These are phyloP conservation scores for Zopfochytrium polystomum DNA, from an alignment of 371 early-diverging fungal species.

Conservation along the genomic window DNA sequence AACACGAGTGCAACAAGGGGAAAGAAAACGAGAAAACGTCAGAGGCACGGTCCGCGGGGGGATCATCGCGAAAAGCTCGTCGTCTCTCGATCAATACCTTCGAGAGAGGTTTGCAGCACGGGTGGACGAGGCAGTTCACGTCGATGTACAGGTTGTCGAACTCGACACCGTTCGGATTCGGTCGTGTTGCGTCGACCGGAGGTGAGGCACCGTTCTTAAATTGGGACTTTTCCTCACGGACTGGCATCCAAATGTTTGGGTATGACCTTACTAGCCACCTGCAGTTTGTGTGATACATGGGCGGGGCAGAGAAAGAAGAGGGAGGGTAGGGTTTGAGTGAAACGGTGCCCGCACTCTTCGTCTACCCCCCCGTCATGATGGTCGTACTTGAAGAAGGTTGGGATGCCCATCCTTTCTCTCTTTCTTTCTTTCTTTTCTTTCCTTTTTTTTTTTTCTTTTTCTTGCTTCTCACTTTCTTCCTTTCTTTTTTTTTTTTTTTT, in stretches of 20 bases:
- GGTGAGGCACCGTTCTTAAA: slow-evolving; percentile 67
- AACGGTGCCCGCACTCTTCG: too few relatives aligned
- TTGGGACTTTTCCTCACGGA: slow-evolving; percentile 71
- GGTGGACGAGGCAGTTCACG: slow-evolving; percentile 99
- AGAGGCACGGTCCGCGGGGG: too few relatives aligned
- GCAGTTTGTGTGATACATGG: slow-evolving; percentile 36
- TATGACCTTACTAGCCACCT: slow-evolving; percentile 94
- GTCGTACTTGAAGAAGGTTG: slow-evolving; percentile 41
- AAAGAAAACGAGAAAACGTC: background rate
- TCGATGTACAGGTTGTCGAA: slow-evolving; percentile 98
- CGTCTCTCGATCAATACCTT: slow-evolving; percentile 66
- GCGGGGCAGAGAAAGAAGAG: too few relatives aligned
- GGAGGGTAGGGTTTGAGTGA: background rate
- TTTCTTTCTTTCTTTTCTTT: too few relatives aligned
- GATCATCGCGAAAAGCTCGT: too few relatives aligned
- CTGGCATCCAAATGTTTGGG: slow-evolving; percentile 79
- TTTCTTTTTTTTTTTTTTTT: too few relatives aligned
- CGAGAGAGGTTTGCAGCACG: slow-evolving; percentile 93
- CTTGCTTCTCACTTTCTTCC: too few relatives aligned
- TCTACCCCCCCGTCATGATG: too few relatives aligned
- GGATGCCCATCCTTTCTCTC: slow-evolving; percentile 42
- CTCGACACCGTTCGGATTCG: slow-evolving; percentile 92
- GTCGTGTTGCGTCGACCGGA: slow-evolving; percentile 83
- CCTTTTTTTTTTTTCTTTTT: too few relatives aligned
- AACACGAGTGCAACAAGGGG: too few relatives aligned